These are phyloP conservation scores for Cucumis hystrix DNA, from an alignment of 306 rosid species.

Conservation along the genomic window DNA sequence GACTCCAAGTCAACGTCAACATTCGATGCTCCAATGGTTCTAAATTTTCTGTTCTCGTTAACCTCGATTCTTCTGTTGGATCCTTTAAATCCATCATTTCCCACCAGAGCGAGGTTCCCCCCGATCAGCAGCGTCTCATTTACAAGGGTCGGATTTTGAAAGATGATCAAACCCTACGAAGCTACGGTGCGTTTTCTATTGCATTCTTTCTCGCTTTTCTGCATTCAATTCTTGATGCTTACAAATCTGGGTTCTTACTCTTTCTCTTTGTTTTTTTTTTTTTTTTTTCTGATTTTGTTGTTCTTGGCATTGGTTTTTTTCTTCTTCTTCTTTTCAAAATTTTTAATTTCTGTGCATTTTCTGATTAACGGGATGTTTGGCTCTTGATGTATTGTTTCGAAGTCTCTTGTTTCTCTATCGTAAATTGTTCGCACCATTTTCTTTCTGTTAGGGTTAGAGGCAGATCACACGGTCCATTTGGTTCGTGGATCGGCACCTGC, in stretches of 20 bases:
- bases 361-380: neutral
- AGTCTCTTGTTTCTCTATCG: neutral
- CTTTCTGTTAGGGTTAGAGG: slow-evolving; percentile 51
- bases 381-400: neutral
- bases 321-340: too few species aligned
- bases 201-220: neutral
- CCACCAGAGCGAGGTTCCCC: slow-evolving; percentile 34
- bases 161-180: slow-evolving; percentile 62
- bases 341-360: neutral
- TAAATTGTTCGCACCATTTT: neutral
- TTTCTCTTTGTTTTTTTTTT: neutral
- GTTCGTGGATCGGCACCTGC: slow-evolving; percentile 62
- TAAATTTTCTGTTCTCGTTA: slow-evolving; percentile 42
- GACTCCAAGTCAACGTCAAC: slow-evolving; percentile 23
- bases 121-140: slow-evolving; percentile 73
- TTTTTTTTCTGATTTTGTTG: neutral
- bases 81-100: slow-evolving; percentile 47
- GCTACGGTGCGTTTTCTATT: slow-evolving; percentile 38
- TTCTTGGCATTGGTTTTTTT: neutral
- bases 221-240: neutral
- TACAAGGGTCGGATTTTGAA: slow-evolving; percentile 81
- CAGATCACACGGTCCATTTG: slow-evolving; percentile 75
- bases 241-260: neutral
- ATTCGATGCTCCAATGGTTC: slow-evolving; percentile 65
- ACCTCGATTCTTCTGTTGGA: slow-evolving; percentile 38